Conservation (phyloP, 2,329 filamentous ascomycete genomes). For the Aspergillus neoniger region DNA sequence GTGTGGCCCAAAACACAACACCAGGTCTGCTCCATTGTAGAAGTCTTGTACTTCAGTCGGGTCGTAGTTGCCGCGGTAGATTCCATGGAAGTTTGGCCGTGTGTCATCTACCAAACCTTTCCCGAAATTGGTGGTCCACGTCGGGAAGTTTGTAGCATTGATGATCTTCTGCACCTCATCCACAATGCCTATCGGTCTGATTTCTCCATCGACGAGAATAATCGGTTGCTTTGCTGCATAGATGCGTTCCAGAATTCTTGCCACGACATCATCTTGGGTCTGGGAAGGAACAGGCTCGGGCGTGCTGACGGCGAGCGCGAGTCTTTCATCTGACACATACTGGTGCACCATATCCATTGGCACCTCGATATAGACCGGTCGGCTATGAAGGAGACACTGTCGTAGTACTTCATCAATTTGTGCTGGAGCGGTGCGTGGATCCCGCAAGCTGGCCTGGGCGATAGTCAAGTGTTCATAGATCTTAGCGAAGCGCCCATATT, state of each 20-base stretch:
- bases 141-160: slow-evolving; percentile 48
- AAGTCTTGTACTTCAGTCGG: slow-evolving; percentile 10
- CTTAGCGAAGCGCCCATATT: slow-evolving; percentile 17
- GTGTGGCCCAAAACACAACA: slow-evolving; percentile 43
- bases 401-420: slow-evolving; percentile 55
- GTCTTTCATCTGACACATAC: slow-evolving; percentile 13
- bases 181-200: slow-evolving; percentile 41
- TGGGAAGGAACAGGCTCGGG: neutral
- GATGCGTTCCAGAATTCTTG: slow-evolving; percentile 42
- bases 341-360: slow-evolving; percentile 54
- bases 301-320: slow-evolving; percentile 9
- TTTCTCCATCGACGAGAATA: slow-evolving; percentile 55
- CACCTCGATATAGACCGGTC: slow-evolving; percentile 58
- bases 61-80: slow-evolving; percentile 38
- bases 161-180: slow-evolving; percentile 47
- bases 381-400: slow-evolving; percentile 55
- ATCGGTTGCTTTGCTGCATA: slow-evolving; percentile 49
- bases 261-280: slow-evolving; percentile 24
- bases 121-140: slow-evolving; percentile 49
- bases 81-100: slow-evolving; percentile 50
- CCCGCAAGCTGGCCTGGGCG: slow-evolving; percentile 43
- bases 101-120: slow-evolving; percentile 54
- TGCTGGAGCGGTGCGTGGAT: slow-evolving; percentile 48
- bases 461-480: slow-evolving; percentile 19
- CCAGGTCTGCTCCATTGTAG: slow-evolving; percentile 43